These are phyloP conservation scores for Artemisia tridentata DNA, from an alignment of 129 eudicot genomes.

Conservation along the genomic window DNA sequence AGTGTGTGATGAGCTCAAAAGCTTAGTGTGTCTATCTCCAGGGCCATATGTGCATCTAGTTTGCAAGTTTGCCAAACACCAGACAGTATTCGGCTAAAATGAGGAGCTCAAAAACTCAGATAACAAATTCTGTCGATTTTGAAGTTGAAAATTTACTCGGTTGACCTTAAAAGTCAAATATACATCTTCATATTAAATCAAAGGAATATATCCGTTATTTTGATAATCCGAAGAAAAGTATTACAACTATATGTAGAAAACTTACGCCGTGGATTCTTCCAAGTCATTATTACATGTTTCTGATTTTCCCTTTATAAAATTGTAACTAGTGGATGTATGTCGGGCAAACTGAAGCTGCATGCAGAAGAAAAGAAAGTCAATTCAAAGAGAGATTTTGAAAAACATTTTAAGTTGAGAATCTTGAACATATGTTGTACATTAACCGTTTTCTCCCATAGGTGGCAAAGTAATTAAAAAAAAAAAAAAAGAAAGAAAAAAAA, in stretches of 20 bases:
- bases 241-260: slow-evolving; percentile 9
- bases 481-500: not conserved
- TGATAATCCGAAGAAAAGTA: not conserved
- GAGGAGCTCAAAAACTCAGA: too few species aligned
- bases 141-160: not conserved
- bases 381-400: not conserved
- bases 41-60: too few species aligned
- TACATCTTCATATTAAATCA: slow-evolving; percentile 6
- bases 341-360: slow-evolving; percentile 75
- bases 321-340: slow-evolving; percentile 58
- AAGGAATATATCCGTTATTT: slow-evolving; percentile 11
- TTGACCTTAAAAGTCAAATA: not conserved
- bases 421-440: not conserved
- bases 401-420: not conserved
- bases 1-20: not conserved
- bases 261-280: slow-evolving; percentile 45
- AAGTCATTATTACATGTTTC: slow-evolving; percentile 28
- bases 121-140: slow-evolving; percentile 4
- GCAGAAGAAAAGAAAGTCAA: slow-evolving; percentile 6
- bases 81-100: too few species aligned
- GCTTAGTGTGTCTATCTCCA: not conserved
- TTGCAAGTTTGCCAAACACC: too few species aligned
- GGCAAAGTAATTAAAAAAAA: not conserved
- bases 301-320: slow-evolving; percentile 42
- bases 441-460: too few species aligned